These are phyloP conservation scores for Wallacemonas collosoma DNA, from an alignment of 208 protist species.

Conservation along the genomic window DNA sequence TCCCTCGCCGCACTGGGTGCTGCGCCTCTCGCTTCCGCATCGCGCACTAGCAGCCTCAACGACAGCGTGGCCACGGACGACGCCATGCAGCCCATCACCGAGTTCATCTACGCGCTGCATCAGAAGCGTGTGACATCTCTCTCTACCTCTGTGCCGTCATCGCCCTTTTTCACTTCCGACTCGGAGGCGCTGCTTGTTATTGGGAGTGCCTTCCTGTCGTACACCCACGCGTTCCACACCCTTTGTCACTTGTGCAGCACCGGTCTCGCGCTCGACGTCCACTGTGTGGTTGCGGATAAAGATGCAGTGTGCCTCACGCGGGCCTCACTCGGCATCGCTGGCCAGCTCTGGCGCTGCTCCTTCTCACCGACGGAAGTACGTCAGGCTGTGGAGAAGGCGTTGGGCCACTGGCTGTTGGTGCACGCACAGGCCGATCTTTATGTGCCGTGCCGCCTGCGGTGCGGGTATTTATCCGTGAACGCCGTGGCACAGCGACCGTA, in stretches of 20 bases:
- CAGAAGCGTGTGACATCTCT: not conserved
- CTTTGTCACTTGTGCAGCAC: conserved; percentile 19
- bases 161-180: not conserved
- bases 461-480: conserved; percentile 9
- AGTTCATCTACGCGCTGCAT: conserved; percentile 1
- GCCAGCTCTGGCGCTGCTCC: conserved; percentile 41
- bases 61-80: not conserved
- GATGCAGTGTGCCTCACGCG: conserved; percentile 30
- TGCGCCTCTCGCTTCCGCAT: not conserved
- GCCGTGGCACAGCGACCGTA: conserved; percentile 31
- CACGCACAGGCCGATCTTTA: not conserved
- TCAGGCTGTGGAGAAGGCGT: conserved; percentile 38
- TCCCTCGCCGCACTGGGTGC: not conserved
- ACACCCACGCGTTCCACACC: conserved; percentile 25
- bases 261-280: conserved; percentile 1
- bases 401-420: conserved; percentile 24
- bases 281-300: conserved; percentile 33
- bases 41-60: no score
- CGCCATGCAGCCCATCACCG: not conserved
- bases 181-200: conserved; percentile 24
- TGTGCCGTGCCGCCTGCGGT: conserved; percentile 16
- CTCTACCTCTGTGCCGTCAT: not conserved
- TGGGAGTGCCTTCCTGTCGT: conserved; percentile 22
- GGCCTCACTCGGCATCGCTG: conserved; percentile 1
- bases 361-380: conserved; percentile 37